These are phyloP conservation scores for Leishmania braziliensis DNA, from an alignment of 208 protist genomes.

Conservation along the genomic window DNA sequence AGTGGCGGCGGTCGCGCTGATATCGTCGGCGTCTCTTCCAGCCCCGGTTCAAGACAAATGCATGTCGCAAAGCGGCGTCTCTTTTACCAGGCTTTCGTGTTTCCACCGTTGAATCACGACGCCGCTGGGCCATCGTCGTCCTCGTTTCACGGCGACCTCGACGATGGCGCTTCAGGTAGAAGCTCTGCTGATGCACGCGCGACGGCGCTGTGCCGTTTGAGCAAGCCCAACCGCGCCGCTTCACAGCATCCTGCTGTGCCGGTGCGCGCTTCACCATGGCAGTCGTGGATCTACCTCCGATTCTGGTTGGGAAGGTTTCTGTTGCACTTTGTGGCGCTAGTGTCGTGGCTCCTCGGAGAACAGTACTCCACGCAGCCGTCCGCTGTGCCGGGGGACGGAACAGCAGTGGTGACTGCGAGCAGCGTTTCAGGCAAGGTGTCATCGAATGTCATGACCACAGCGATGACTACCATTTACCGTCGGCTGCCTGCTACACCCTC, in stretches of 20 bases:
- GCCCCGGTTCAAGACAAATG: conserved; percentile 11
- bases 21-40: neutral
- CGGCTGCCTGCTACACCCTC: conserved; percentile 24
- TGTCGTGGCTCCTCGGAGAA: conserved; percentile 21
- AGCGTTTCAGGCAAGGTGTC: conserved; percentile 4
- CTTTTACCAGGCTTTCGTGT: conserved; percentile 31
- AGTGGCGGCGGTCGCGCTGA: neutral
- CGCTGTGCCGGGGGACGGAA: neutral
- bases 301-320: conserved; percentile 38
- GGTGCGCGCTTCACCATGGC: conserved; percentile 17
- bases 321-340: conserved; percentile 25
- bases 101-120: conserved; percentile 11
- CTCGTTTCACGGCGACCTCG: neutral
- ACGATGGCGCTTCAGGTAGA: neutral
- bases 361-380: conserved; percentile 5
- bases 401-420: neutral
- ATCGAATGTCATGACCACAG: conserved; percentile 36
- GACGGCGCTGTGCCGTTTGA: conserved; percentile 2
- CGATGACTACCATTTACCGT: conserved; percentile 35
- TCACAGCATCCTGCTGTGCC: conserved; percentile 5
- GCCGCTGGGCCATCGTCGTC: neutral
- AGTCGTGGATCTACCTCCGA: conserved; percentile 47
- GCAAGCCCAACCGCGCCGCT: conserved; percentile 5
- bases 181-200: conserved; percentile 9
- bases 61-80: conserved; percentile 31